Base-by-base conservation (phyloP, 371 early-diverging fungal species). In the Umbelopsis sp. region DNA sequence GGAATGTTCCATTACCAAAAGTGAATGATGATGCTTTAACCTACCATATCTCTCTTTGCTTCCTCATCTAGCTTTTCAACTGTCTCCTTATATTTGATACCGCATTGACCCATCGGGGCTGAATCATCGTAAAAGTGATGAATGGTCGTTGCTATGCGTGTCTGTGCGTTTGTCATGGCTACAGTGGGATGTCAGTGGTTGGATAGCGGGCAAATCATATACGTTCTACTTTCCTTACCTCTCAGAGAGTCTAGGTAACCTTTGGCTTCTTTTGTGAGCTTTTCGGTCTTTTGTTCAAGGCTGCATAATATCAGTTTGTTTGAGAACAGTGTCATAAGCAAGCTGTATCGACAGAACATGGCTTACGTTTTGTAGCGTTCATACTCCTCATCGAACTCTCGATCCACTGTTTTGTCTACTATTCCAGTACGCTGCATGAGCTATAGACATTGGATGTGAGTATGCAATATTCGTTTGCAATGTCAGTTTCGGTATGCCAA, bases 231-330 rank as follows among this genome's bases (percentile, higher is more conserved):
- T 20, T 41, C 22, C 68, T 69, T 79, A 91, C 93, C 90, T 79
- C 92, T 72, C 45, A 97, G 83, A 22, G 96, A 88, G 70, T 94
- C 92, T 44, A 96, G 83, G 76, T 97, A 98, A 29, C 95, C 95
- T 76, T 94, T 94, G n/a, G 98, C 89, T 76, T 98, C 96, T 68
- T 91, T 93, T 71, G 94, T 89, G 6, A 98, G 82, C 50, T 86
- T 89, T 71, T 96, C 95, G 2, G 92, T 86, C 64, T 97, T 96
- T 29, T 84, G 76, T 75, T 97, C 97, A 37, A 96, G 84, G 48
- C 96, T 97, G 22, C 44, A 22, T 65, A 25, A 8, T 65, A 16
- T n/a, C 18, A 25, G 51, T 29, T 41, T 16, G 22, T 35, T n/a
- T 29, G 48, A 18, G 12, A 37, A n/a, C 20, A 46, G n/a, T 37